A percentile compares a stretch with the other conserved stretches of the same genome.
phyloP scores from a whole-genome alignment of 208 protist genomes.

The Wallacemonas sp. region DNA sequence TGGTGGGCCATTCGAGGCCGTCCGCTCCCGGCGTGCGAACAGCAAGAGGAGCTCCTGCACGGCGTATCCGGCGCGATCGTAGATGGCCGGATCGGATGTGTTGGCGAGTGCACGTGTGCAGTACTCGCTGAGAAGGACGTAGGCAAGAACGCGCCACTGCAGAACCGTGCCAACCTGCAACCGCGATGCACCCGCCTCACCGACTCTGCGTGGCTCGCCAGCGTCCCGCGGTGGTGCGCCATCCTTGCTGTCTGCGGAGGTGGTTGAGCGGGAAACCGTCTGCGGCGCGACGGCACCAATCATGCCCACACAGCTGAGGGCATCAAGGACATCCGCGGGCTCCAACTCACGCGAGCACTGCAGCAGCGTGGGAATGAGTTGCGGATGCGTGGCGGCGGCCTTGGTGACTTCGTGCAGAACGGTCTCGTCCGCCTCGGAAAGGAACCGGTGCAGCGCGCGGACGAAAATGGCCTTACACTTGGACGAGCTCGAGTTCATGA shows the following conservation, averaged over 20 bases:
- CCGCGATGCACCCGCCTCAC: too few species aligned
- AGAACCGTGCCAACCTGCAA: constrained; percentile 47
- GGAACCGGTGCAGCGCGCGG: constrained; percentile 65
- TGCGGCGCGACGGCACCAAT: constrained; percentile 61
- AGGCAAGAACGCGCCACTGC: constrained; percentile 67
- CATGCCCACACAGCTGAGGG: constrained; percentile 72
- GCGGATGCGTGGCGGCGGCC: constrained; percentile 42
- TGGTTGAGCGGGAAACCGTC: background rate
- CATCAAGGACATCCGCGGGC: constrained; percentile 49
- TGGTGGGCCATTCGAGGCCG: constrained; percentile 24
- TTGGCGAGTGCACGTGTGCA: constrained; percentile 73
- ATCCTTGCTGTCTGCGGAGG: background rate
- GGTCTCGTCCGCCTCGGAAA: constrained; percentile 32
- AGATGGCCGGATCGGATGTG: constrained; percentile 74
- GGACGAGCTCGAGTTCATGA: constrained; percentile 67
- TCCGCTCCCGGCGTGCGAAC: constrained; percentile 56
- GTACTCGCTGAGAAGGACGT: constrained; percentile 67
- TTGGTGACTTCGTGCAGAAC: constrained; percentile 47
- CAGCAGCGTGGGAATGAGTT: constrained; percentile 65
- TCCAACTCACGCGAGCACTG: constrained; percentile 57
- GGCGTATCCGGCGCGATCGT: constrained; percentile 84
- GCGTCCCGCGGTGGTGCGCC: too few species aligned
- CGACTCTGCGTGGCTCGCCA: too few species aligned
- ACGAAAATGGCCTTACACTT: constrained; percentile 84
- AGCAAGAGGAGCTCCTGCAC: constrained; percentile 85